These are phyloP conservation scores for Vigna reflexopilosa DNA, from an alignment of 306 rosid genomes.

Conservation along the genomic window DNA sequence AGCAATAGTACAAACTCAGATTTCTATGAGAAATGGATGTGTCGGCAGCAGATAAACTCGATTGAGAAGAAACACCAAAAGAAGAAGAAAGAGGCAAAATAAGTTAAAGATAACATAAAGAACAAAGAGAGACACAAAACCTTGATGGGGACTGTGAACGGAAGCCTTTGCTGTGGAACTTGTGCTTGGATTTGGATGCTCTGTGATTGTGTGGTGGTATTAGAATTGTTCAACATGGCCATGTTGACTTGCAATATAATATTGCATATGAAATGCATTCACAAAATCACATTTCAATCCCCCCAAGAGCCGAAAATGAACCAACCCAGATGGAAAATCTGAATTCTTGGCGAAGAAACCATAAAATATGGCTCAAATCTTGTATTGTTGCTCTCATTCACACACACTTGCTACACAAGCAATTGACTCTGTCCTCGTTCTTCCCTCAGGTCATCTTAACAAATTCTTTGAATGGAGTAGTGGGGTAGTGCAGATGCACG, in stretches of 20 bases:
- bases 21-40: conserved; percentile 22
- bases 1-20: conserved; percentile 3
- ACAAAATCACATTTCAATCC: not conserved
- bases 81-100: conserved; percentile 38
- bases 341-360: not conserved
- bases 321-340: conserved; percentile 31
- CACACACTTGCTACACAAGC: conserved; percentile 27
- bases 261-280: conserved; percentile 2
- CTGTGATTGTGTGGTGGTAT: conserved; percentile 29
- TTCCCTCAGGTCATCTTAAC: not conserved
- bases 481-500: not conserved
- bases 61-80: conserved; percentile 20
- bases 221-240: conserved; percentile 36
- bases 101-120: conserved; percentile 35
- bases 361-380: conserved; percentile 14
- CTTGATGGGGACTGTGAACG: conserved; percentile 46
- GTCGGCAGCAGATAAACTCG: conserved; percentile 43
- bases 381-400: conserved; percentile 7
- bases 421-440: conserved; percentile 37
- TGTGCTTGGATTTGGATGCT: conserved; percentile 14
- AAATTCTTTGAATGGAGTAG: not conserved
- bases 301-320: conserved; percentile 14
- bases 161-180: conserved; percentile 49
- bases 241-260: conserved; percentile 22
- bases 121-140: conserved; percentile 42